phyloP scores from a whole-genome alignment of 345 rosid species.

The Toxicodendron radicans region DNA sequence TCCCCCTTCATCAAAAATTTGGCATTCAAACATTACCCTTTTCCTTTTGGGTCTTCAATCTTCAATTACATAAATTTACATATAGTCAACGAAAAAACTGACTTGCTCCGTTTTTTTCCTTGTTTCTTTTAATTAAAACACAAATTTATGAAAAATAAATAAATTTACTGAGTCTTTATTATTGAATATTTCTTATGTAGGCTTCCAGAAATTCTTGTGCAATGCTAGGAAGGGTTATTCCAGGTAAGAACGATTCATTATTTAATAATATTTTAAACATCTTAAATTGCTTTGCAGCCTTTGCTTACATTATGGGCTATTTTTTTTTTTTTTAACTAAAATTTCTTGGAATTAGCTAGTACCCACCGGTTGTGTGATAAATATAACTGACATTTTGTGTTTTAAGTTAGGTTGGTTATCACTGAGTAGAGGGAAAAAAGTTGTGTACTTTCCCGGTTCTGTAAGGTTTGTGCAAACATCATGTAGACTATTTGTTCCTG shows the following conservation, averaged over 20 bases:
- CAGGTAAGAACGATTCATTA: constrained; percentile 37
- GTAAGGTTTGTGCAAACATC: constrained; percentile 50
- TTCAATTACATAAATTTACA: too few relatives aligned
- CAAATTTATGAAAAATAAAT: too few relatives aligned
- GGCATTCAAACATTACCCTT: background rate
- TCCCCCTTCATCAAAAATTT: background rate
- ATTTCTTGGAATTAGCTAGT: too few relatives aligned
- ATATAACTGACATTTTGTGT: background rate
- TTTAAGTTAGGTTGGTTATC: constrained; percentile 16
- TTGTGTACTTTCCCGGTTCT: constrained; percentile 26
- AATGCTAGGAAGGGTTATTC: constrained; percentile 25
- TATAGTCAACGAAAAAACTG: background rate
- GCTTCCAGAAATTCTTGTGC: constrained; percentile 22
- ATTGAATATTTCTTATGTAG: constrained; percentile 22
- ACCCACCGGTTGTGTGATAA: background rate
- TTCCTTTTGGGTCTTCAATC: background rate
- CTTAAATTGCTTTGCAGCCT: background rate
- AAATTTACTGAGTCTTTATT: too few relatives aligned
- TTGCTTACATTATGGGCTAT: background rate
- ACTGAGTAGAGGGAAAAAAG: constrained; percentile 24
- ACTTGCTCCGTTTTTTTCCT: background rate
- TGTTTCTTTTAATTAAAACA: too few relatives aligned
- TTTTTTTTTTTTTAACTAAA: too few relatives aligned
- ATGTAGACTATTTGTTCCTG: constrained; percentile 55
- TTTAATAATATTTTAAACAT: background rate